A percentile compares a stretch with the other conserved stretches of the same genome.
Evolutionary conservation across 305 asterid genomes (phyloP).

Genomic region (Solanum chacoense): DNA sequence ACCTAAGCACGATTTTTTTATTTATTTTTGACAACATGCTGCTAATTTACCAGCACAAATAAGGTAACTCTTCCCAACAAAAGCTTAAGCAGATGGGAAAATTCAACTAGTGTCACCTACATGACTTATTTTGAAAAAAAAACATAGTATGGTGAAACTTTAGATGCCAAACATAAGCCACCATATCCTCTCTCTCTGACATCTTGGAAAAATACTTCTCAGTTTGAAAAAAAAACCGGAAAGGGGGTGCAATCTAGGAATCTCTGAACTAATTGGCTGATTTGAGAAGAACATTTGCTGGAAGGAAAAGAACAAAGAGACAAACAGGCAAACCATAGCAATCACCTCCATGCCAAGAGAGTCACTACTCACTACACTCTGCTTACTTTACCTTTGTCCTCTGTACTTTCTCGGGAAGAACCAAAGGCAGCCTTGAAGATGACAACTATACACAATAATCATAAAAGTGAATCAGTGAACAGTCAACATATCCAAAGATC

Average conservation of each 20-base stretch:
- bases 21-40: not conserved
- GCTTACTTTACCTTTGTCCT: conserved; percentile 54
- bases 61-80: not conserved
- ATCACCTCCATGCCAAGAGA: conserved; percentile 1
- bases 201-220: not conserved
- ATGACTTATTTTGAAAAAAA: not conserved
- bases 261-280: not conserved
- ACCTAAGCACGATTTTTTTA: not conserved
- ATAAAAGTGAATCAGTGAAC: conserved; percentile 5
- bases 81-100: not conserved
- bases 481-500: not conserved
- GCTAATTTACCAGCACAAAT: not conserved
- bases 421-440: conserved; percentile 62
- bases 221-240: not conserved
- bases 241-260: not conserved
- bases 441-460: conserved; percentile 40
- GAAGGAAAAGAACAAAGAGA: not conserved
- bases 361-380: conserved; percentile 8
- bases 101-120: not conserved
- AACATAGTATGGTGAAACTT: not conserved
- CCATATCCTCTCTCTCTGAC: not conserved
- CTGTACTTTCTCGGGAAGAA: conserved; percentile 72
- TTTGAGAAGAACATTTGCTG: not conserved
- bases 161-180: not conserved
- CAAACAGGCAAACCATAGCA: not conserved